These are phyloP conservation scores for Leishmania braziliensis DNA, from an alignment of 208 protist genomes.

Conservation along the genomic window DNA sequence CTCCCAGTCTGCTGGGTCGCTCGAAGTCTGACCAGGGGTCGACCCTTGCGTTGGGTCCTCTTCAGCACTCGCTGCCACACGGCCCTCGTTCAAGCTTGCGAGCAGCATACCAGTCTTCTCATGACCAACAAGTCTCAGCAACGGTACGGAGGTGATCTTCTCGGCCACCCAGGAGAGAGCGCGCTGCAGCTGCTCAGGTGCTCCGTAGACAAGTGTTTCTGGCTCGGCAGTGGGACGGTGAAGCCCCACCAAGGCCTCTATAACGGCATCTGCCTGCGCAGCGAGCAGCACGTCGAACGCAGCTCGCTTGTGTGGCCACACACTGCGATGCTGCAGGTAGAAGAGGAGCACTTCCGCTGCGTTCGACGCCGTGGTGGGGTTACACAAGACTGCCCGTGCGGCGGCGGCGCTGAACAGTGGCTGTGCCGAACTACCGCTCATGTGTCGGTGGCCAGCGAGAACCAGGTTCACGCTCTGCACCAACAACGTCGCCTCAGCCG, in stretches of 20 bases:
- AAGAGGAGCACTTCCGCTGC: conserved; percentile 3
- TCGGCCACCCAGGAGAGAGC: conserved; percentile 27
- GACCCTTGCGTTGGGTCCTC: background rate
- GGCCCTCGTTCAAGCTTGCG: background rate
- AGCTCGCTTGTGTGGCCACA: background rate
- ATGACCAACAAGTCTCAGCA: background rate
- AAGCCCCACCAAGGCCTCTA: conserved; percentile 8
- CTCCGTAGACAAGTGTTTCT: conserved; percentile 17
- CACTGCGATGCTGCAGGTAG: conserved; percentile 9
- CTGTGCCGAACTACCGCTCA: background rate
- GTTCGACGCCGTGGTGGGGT: background rate
- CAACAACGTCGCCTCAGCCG: conserved; percentile 4
- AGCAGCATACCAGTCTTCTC: background rate
- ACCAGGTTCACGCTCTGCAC: background rate
- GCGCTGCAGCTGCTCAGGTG: conserved; percentile 24
- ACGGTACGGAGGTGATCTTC: conserved; percentile 1
- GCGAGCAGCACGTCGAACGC: conserved; percentile 22
- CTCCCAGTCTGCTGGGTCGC: background rate
- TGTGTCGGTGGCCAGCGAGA: background rate
- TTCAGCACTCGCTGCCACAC: background rate
- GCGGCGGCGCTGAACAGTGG: background rate
- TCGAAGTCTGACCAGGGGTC: background rate
- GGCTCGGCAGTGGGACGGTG: conserved; percentile 20
- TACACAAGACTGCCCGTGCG: background rate
- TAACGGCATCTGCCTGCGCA: conserved; percentile 19